A percentile compares a stretch with the other conserved stretches of the same genome.
These are phyloP conservation scores for Talaromyces rugulosus DNA, from an alignment of 2,329 filamentous ascomycete species.

Conservation along the genomic window DNA sequence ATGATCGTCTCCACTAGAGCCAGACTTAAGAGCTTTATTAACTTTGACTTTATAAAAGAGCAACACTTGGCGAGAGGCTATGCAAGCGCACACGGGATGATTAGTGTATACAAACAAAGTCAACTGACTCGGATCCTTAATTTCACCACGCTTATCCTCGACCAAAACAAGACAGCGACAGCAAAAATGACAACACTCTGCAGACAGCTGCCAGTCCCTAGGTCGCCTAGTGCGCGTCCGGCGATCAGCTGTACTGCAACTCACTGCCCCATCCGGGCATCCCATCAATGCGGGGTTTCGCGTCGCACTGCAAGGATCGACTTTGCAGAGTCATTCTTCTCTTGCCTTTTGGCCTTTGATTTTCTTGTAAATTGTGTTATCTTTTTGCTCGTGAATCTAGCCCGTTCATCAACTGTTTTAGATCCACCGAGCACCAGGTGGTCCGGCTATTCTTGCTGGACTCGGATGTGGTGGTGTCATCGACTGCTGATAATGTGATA, in stretches of 20 bases:
- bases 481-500: neutral
- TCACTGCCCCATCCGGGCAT: neutral
- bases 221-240: neutral
- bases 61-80: neutral
- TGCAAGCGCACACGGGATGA: neutral
- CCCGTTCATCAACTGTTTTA: neutral
- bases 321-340: neutral
- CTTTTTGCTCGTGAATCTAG: neutral
- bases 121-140: neutral
- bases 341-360: neutral
- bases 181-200: neutral
- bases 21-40: neutral
- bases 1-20: neutral
- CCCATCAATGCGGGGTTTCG: neutral
- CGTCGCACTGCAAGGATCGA: neutral
- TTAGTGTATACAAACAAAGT: neutral
- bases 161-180: neutral
- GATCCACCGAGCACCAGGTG: neutral
- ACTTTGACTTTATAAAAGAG: neutral
- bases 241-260: neutral
- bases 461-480: neutral
- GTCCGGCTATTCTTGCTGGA: neutral
- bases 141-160: neutral
- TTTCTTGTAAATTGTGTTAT: no score
- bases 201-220: neutral